Evolutionary conservation across 2,329 filamentous ascomycete genomes (phyloP), one percentile per base, ranked within the genome.

Genomic region (Myriangium duriaei): DNA sequence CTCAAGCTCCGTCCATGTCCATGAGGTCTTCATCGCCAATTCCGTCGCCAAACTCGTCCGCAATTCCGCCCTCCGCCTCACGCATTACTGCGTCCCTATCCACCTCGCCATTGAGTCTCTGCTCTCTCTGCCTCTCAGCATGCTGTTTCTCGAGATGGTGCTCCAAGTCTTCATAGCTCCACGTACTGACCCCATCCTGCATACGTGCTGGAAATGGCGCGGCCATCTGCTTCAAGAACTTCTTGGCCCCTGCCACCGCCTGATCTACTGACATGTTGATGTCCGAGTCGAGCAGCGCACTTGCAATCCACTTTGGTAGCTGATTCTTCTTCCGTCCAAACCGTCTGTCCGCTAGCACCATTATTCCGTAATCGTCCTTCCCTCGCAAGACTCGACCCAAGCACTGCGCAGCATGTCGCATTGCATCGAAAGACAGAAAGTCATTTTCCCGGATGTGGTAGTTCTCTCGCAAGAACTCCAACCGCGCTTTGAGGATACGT

Each of bases 321-420:
- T 98, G 92, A 3, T 61, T 69, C 26, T 86, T 72, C 63, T 96
- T 96, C 64, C 91, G 92, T 56, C 85, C 79, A 59, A 95, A 98
- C 12, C 91, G 76, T 30, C 84, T 79, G 58, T 98, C 91, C 2
- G 92, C 91, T 17, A 98, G 69, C 4, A 98, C 88, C 91, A 98
- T 98, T 66, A 98, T 84, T n/a, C 91, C 91, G 59, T 98, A 98
- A 60, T 98, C 91, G 55, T 98, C 92, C 59, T 98, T 98, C 15
- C 91, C 91, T 51, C 91, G 73, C 45, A 98, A 67, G 30, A 98
- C 91, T 55, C 91, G 87, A 11, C 91, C 92, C 2, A 98, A 68
- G 53, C 91, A 98, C 56, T 98, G 91, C 1, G 91, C 88, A 11
- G 91, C 91, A 56, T 98, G 91, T n/a, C 91, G 78, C 88, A 98